Evolutionary conservation across 2,329 filamentous ascomycete species (phyloP), one percentile per base, ranked within the genome.

Genomic region (Parastagonospora nodorum): DNA sequence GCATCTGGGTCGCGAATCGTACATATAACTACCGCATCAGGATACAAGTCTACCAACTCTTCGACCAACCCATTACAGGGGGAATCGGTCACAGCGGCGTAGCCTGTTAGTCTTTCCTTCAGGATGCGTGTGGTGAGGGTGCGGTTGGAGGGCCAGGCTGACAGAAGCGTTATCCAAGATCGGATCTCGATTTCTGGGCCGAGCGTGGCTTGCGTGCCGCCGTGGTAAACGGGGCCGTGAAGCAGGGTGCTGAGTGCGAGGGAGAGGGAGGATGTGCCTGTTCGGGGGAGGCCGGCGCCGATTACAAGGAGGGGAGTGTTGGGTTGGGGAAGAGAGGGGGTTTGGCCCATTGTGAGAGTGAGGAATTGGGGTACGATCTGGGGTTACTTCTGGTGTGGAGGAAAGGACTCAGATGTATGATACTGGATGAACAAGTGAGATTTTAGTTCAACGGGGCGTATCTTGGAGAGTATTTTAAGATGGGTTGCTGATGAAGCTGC

Each of bases 241-340:
- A 82, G 75, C 3, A 82, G 71, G 48, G 75, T 77, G 51, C 71
- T 73, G 8, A 82, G 66, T 1, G 80, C 80, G 33, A 75, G 58
- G 30, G 75, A 76, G 69, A 81, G 78, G 19, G 81, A 81, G 8
- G 80, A 70, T 1, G 79, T 82, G 11, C 80, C 80, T 1, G 80
- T 82, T 42, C 80, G 73, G 11, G 79, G 70, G 52, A 73, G 75
- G 38, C 75, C 74, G 5, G 75, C 76, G 16, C 73, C 74, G 48
- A 79, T 78, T 48, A 78, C 77, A 55, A 76, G 66, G 45, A 80
- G 47, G 9, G 55, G 30, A 4, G 60, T 61, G 30, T 58, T 60
- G 16, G 60, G 60, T 19, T 45, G 39, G 24, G 61, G 58, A 2
- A 43, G 29, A 14, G 58, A 63, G 12, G 61, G 43, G 48, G 60